These are phyloP conservation scores for Debaryomyces udenii DNA, from an alignment of 1,139 yeast genomes.

Conservation along the genomic window DNA sequence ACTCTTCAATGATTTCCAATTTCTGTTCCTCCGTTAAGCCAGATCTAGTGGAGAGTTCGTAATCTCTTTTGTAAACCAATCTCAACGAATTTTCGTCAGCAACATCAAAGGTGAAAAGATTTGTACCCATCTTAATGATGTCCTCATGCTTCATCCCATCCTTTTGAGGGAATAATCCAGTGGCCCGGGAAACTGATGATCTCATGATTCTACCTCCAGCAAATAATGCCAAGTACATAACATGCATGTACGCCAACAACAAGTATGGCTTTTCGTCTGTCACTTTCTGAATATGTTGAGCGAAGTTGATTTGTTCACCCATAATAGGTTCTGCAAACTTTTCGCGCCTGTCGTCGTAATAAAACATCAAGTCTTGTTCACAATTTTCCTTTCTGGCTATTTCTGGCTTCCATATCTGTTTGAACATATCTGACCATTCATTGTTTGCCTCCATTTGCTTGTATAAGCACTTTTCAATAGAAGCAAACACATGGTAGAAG, in stretches of 20 bases:
- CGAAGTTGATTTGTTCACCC: conserved; percentile 63
- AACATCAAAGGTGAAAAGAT: conserved; percentile 71
- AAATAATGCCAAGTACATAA: conserved; percentile 80
- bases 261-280: conserved; percentile 68
- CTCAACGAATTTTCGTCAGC: conserved; percentile 70
- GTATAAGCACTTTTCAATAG: conserved; percentile 62
- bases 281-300: conserved; percentile 57
- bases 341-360: conserved; percentile 56
- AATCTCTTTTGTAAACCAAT: conserved; percentile 69
- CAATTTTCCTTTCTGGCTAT: conserved; percentile 64
- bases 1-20: conserved; percentile 67
- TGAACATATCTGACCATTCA: conserved; percentile 48
- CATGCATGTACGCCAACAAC: conserved; percentile 82
- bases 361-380: conserved; percentile 66
- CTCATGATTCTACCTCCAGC: conserved; percentile 84
- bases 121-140: conserved; percentile 62
- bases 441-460: conserved; percentile 48
- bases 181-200: conserved; percentile 64
- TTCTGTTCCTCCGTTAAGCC: conserved; percentile 70
- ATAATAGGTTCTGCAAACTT: conserved; percentile 62
- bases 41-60: conserved; percentile 74
- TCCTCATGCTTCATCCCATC: conserved; percentile 66
- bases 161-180: conserved; percentile 75
- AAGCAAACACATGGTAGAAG: conserved; percentile 72
- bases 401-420: conserved; percentile 70